These are phyloP conservation scores for Fibroporia radiculosa DNA, from an alignment of 768 basidiomycete genomes.

Conservation along the genomic window DNA sequence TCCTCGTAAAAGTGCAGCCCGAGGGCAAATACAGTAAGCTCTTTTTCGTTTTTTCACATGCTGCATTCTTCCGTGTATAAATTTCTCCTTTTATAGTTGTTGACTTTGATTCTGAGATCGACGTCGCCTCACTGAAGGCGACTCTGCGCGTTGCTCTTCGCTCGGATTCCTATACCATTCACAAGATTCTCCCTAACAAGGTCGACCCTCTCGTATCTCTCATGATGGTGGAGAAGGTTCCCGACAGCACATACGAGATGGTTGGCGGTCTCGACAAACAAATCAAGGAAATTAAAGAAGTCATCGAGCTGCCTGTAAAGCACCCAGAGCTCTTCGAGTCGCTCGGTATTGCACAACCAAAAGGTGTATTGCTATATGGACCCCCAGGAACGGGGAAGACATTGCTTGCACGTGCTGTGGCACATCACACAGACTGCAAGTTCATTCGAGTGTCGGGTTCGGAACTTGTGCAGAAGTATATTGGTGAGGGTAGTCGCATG, in stretches of 20 bases:
- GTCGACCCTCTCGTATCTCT: slow-evolving; percentile 96
- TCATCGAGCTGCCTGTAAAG: slow-evolving; percentile 95
- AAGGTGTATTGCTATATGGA: slow-evolving; percentile 92
- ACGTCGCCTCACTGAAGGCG: slow-evolving; percentile 70
- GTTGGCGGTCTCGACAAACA: slow-evolving; percentile 98
- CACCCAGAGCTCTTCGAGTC: slow-evolving; percentile 96
- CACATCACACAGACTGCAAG: slow-evolving; percentile 96
- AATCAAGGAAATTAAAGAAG: slow-evolving; percentile 98
- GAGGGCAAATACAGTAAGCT: slow-evolving; percentile 97
- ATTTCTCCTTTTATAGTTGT: slow-evolving; percentile 51
- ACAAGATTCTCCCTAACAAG: slow-evolving; percentile 96
- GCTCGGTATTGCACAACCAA: slow-evolving; percentile 94
- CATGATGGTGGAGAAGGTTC: slow-evolving; percentile 99
- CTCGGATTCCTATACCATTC: slow-evolving; percentile 92
- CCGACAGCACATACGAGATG: slow-evolving; percentile 99
- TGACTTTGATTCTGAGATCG: slow-evolving; percentile 85
- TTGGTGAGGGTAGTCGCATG: slow-evolving; percentile 95
- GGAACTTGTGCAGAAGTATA: slow-evolving; percentile 96
- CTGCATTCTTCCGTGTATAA: background rate
- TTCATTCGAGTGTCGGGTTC: slow-evolving; percentile 94
- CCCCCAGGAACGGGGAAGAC: slow-evolving; percentile 98
- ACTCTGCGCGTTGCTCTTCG: slow-evolving; percentile 91
- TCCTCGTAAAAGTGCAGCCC: slow-evolving; percentile 95
- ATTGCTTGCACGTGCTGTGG: slow-evolving; percentile 88
- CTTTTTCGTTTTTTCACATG: background rate